Base-by-base conservation (phyloP, 768 basidiomycete genomes). In the Hericium rajendrae region DNA sequence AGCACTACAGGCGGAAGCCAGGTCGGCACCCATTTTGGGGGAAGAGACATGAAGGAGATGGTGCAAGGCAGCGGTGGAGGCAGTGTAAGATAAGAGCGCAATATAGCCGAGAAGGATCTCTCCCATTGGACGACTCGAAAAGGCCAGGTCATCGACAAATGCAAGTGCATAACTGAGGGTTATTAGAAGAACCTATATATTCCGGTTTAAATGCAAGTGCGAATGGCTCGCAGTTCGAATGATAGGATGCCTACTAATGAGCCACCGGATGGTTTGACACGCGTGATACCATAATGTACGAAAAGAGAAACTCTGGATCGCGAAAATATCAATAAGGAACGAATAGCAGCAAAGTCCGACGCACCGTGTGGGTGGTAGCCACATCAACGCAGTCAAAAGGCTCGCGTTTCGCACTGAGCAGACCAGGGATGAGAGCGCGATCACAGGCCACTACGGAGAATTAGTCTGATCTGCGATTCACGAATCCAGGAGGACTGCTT, bases 391-490 rank as follows among this genome's bases (percentile, higher is more conserved):
- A 2, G 81, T 82, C 65, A 87, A 80, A 41, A 91, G 70, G 51
- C 81, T 78, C 5, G 78, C 81, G 57, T 86, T 81, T 63, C 86
- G 85, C 20, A 91, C 71, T 60, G 89, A 84, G 56, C 84, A 72
- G 59, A 86, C 67, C 49, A 88, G 65, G 0, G 88, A 86, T 15
- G 85, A 79, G 65, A 82, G 79, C 4, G 78, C 86, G 6, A 90
- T 69, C 16, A 82, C 82, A 13, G 86, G 78, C 84, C 85, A 89
- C 89, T 91, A 32, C 22, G 58, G 41, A 39, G 46, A 20, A 20
- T 53, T 40, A 56, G 53, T 68, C 55, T 63, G 59, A 12, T 28
- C 6, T 48, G 48, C 6, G 39, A 53, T 41, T 16, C 28, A 12
- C 13, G 20, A 4, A 28, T 20, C 39, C 41, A 11, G 22, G 32